These are phyloP conservation scores for Penicillium polonicum DNA, from an alignment of 2,329 filamentous ascomycete species.

Conservation along the genomic window DNA sequence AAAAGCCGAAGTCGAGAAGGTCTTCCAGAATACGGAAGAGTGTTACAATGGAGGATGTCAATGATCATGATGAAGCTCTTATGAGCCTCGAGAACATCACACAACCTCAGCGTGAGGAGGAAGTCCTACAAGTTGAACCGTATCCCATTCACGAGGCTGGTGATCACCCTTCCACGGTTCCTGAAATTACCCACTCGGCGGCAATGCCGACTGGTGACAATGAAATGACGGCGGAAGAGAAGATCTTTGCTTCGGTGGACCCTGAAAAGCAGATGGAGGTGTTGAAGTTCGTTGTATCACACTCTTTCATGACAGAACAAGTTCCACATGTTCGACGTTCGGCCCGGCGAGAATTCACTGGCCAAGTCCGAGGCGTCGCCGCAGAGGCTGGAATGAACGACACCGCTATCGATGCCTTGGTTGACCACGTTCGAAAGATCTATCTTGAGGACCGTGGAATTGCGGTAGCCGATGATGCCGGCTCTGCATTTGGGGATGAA, in stretches of 20 bases:
- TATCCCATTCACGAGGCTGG: background rate
- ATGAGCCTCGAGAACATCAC: background rate
- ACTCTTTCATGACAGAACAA: background rate
- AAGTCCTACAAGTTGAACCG: background rate
- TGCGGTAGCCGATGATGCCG: background rate
- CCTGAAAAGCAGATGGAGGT: background rate
- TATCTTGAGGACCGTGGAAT: constrained; percentile 22
- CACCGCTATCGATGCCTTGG: constrained; percentile 11
- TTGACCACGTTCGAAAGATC: constrained; percentile 22
- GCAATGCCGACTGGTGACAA: background rate
- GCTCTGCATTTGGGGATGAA: constrained; percentile 24
- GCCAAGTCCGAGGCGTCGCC: constrained; percentile 20
- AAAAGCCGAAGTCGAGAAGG: background rate
- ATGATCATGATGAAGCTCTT: background rate
- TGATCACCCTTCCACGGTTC: background rate
- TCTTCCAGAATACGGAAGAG: background rate
- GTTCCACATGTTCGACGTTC: background rate
- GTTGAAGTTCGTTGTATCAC: background rate
- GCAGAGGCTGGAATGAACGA: constrained; percentile 16
- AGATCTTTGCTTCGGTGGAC: background rate
- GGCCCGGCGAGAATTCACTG: constrained; percentile 13
- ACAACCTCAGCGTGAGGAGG: no score
- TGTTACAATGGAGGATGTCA: background rate
- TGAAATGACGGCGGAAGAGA: background rate
- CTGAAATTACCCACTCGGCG: no score